phyloP scores from a whole-genome alignment of 2,329 filamentous ascomycete genomes.

The Aspergillus oerlinghausenensis region DNA sequence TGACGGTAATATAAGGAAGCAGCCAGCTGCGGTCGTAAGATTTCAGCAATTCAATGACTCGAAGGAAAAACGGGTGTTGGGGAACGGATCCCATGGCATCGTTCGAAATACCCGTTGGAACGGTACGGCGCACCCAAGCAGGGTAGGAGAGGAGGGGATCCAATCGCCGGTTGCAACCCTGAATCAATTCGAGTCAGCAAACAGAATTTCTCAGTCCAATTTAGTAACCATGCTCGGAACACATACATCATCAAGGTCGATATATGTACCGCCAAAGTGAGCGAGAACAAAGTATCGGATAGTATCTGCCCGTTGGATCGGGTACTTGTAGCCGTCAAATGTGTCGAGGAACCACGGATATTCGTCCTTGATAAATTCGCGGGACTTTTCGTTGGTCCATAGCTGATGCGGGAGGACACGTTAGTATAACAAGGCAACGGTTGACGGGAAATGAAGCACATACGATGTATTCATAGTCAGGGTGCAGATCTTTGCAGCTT shows the following conservation, averaged over 20 bases:
- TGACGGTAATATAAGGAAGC: constrained; percentile 70
- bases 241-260: constrained; percentile 68
- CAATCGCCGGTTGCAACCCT: constrained; percentile 65
- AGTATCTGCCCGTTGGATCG: constrained; percentile 72
- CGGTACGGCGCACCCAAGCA: constrained; percentile 66
- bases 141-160: constrained; percentile 66
- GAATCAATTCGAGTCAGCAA: constrained; percentile 10
- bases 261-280: constrained; percentile 74
- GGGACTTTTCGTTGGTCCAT: constrained; percentile 68
- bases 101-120: constrained; percentile 75
- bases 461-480: constrained; percentile 70
- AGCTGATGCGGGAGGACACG: constrained; percentile 45
- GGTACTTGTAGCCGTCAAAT: constrained; percentile 68
- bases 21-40: constrained; percentile 66
- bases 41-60: constrained; percentile 63
- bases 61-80: constrained; percentile 69
- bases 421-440: constrained; percentile 14
- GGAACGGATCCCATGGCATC: constrained; percentile 72
- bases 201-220: background rate
- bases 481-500: constrained; percentile 63
- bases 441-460: constrained; percentile 13
- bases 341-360: constrained; percentile 75
- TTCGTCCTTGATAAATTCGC: constrained; percentile 66
- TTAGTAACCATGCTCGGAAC: background rate
- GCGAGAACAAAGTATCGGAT: constrained; percentile 76